phyloP scores from a whole-genome alignment of 2,329 filamentous ascomycete species.

The Aspergillus terreus region DNA sequence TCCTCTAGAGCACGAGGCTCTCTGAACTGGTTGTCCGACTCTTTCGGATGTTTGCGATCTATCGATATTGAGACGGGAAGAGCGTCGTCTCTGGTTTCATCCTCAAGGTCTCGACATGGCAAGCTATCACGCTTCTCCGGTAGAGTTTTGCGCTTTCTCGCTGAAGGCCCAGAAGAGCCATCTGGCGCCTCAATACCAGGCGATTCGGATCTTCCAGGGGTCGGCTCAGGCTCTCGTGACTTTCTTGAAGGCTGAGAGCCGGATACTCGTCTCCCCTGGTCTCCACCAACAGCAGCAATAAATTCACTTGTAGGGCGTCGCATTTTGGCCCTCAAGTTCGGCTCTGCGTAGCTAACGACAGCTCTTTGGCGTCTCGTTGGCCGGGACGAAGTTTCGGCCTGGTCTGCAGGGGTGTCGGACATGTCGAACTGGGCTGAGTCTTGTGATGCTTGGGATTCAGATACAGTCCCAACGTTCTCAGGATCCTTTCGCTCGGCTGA shows the following conservation, averaged over 20 bases:
- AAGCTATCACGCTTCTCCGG: conserved; percentile 13
- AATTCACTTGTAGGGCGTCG: conserved; percentile 72
- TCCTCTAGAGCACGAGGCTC: too few relatives aligned
- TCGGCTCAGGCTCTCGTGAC: conserved; percentile 10
- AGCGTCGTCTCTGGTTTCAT: too few relatives aligned
- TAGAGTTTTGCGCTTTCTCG: conserved; percentile 29
- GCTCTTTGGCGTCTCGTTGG: conserved; percentile 64
- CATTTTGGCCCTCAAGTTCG: conserved; percentile 80
- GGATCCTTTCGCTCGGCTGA: too few relatives aligned
- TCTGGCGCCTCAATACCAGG: conserved; percentile 9
- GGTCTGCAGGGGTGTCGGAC: background rate
- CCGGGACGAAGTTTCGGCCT: conserved; percentile 45
- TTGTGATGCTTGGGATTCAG: background rate
- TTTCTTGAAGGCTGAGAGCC: conserved; percentile 39
- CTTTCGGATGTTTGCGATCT: background rate
- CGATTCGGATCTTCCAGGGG: conserved; percentile 17
- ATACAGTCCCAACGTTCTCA: background rate
- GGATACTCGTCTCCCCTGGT: conserved; percentile 41
- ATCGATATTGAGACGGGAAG: too few relatives aligned
- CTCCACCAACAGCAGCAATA: conserved; percentile 68
- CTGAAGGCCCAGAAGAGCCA: conserved; percentile 14
- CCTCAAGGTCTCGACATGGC: too few relatives aligned
- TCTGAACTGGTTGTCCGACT: too few relatives aligned
- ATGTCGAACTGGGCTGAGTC: background rate
- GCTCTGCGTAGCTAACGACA: conserved; percentile 76